Evolutionary conservation across 177 flowering plant genomes (phyloP), one percentile per base, ranked within the genome.

Genomic region (Vitis hybrid): DNA sequence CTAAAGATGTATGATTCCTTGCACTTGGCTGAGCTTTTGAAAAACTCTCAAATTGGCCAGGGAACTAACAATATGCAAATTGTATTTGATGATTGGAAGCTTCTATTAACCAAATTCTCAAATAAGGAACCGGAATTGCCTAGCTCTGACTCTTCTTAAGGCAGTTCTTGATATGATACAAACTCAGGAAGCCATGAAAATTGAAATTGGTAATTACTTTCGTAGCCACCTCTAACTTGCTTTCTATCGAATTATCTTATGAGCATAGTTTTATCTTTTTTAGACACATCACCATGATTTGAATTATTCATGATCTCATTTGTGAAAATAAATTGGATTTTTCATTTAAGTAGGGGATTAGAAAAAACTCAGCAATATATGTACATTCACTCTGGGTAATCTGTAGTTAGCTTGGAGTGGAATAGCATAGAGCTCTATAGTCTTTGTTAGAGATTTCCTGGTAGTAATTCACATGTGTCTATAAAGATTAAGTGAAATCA

Each of bases 21-120:
- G 52, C 72, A 75, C 55, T 56, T 70, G 63, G 34, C 72, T 50
- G 86, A 79, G 51, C 58, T 50, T 69, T 65, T 69, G 21, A 71
- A 72, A 34, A 66, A 66, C 70, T 61, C 73, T 70, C 74, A 69
- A 64, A 65, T 34, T 59, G 68, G 40, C 30, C 57, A 71, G 54
- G 61, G 49, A 65, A 13, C 59, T 45, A 69, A 62, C 30, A 48
- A 50, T 58, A 18, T 58, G 21, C 70, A 58, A 48, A 64, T 68
- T 66, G 75, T 72, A 26, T 67, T 78, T 79, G 86, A 85, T 83
- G 85, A 77, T 10, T 90, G 93, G 95, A 84, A 84, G 79, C 80
- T 75, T 72, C 80, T 88, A 10, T 72, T 89, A 21, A 70, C 69
- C 51, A 86, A 75, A 72, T 75, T 94, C 52, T 80, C 90, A 45